Evolutionary conservation across 2,329 filamentous ascomycete species (phyloP).

Genomic region (Monosporascus sp.): DNA sequence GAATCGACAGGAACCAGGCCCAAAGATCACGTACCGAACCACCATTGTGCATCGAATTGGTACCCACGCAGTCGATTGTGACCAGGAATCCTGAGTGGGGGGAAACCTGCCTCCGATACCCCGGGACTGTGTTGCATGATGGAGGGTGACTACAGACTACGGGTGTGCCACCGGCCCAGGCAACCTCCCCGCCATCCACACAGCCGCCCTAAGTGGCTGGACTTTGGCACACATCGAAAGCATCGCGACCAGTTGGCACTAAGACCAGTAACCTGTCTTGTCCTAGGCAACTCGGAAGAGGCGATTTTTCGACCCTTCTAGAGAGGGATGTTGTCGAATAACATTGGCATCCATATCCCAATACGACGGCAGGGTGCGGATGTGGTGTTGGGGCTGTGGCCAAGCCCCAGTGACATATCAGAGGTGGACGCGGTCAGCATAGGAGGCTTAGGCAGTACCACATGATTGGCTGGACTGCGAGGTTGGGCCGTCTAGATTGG

Average conservation of each 20-base stretch:
- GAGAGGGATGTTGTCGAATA: background rate
- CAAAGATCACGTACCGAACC: background rate
- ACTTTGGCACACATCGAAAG: background rate
- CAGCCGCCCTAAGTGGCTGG: conserved; percentile 2
- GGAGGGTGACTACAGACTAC: conserved; percentile 11
- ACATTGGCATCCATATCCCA: background rate
- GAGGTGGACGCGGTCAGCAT: background rate
- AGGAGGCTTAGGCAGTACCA: background rate
- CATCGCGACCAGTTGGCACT: background rate
- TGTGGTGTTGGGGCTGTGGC: background rate
- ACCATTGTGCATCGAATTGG: conserved; percentile 10
- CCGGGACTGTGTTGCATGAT: conserved; percentile 12
- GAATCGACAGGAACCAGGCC: background rate
- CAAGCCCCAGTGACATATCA: background rate
- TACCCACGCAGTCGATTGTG: conserved; percentile 15
- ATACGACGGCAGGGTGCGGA: background rate
- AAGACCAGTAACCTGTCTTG: background rate
- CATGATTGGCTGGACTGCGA: background rate
- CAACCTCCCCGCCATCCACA: conserved; percentile 5
- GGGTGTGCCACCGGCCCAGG: background rate
- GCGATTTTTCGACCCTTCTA: background rate
- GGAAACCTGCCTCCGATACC: conserved; percentile 11
- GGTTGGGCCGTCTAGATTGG: background rate
- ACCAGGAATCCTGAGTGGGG: conserved; percentile 17
- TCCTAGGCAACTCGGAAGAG: background rate